phyloP scores from a whole-genome alignment of 2,329 filamentous ascomycete genomes.

The Ramichloridium luteum region DNA sequence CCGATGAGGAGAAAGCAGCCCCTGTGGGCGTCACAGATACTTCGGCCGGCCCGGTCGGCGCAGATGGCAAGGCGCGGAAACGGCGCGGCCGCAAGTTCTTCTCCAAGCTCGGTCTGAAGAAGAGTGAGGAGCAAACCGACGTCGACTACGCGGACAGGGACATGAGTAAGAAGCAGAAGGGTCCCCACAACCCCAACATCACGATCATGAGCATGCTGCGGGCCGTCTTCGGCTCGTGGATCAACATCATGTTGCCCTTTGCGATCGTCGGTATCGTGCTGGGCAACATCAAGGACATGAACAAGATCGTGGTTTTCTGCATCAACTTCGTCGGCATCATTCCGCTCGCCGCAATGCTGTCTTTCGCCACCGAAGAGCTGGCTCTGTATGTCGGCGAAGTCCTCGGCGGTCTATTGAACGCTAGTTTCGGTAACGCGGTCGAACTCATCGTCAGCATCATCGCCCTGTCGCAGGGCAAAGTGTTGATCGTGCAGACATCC shows the following conservation, averaged over 20 bases:
- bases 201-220: slow-evolving; percentile 44
- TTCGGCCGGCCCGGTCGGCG: slow-evolving; percentile 2
- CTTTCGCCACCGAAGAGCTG: slow-evolving; percentile 83
- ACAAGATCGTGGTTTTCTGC: slow-evolving; percentile 54
- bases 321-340: slow-evolving; percentile 93
- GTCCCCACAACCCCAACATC: slow-evolving; percentile 18
- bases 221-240: slow-evolving; percentile 70
- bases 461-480: slow-evolving; percentile 59
- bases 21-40: background rate
- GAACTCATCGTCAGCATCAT: slow-evolving; percentile 57
- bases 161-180: slow-evolving; percentile 11
- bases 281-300: slow-evolving; percentile 50
- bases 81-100: slow-evolving; percentile 14
- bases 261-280: slow-evolving; percentile 67
- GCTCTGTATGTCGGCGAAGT: slow-evolving; percentile 68
- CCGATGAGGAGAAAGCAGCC: slow-evolving; percentile 5
- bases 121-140: slow-evolving; percentile 10
- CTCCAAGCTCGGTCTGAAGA: slow-evolving; percentile 13
- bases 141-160: slow-evolving; percentile 8
- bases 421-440: slow-evolving; percentile 61
- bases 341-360: slow-evolving; percentile 73
- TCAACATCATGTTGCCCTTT: slow-evolving; percentile 69
- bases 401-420: slow-evolving; percentile 77
- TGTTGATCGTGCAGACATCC: slow-evolving; percentile 83
- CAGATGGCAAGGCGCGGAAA: slow-evolving; percentile 13